Base-by-base conservation (phyloP, 345 rosid genomes). In the Ceriops tagal region DNA sequence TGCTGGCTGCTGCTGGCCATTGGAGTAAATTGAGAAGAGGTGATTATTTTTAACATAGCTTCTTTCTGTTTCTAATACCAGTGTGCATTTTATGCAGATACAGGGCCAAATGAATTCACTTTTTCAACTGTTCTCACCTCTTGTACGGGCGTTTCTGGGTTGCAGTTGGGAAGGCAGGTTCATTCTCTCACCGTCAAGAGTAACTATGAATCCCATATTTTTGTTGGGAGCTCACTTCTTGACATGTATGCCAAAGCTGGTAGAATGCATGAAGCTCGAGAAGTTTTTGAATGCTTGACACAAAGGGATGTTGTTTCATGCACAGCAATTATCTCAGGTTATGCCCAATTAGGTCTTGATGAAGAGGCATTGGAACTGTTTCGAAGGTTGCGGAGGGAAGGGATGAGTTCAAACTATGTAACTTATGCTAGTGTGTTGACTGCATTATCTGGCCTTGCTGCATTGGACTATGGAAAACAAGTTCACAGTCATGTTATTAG, bases 191-290 rank as follows among this genome's bases (percentile, higher is more conserved):
- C 83, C 52, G 39, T 87, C 66, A 93, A 88, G 82, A 80, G 77
- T 52, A 84, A 58, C 71, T 87, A 77, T 64, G 85, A 84, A 66
- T 73, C 88, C 61, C 85, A 89, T 61, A 81, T 88, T 51, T 91
- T 78, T 69, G 97, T 91, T 4, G 98, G 98, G 39, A 91, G 97
- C 77, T 93, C 98, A 62, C 96, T 93, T 52, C 93, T 93, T 68
- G 96, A 93, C 81, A 88, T 91, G 97, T 93, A 93, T 75, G 96
- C 96, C 18, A 91, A 93, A 84, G 86, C 88, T 64, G 91, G 96
- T 67, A 78, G 83, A 71, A 87, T 91, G 67, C 81, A 69, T 51
- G 97, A 93, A 77, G 97, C 98, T 74, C 84, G 78, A n/a, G 79
- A 70, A 73, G 75, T 91, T 71, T 93, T 91, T 27, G 85, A 93